These are phyloP conservation scores for Trichophyton benhamiae DNA, from an alignment of 2,329 filamentous ascomycete species.

Conservation along the genomic window DNA sequence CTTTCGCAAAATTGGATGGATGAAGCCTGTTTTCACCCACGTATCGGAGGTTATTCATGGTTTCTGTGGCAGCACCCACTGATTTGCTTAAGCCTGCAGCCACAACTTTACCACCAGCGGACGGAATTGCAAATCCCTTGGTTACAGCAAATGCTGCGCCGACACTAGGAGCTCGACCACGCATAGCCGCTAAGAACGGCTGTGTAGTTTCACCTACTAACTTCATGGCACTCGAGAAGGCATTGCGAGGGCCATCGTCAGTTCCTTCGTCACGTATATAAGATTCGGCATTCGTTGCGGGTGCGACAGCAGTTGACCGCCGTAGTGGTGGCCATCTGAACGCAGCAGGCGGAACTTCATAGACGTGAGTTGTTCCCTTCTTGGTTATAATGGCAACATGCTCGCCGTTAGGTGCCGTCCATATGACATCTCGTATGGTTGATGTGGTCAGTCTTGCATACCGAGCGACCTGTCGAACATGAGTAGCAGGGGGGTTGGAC, in stretches of 20 bases:
- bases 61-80: conserved; percentile 37
- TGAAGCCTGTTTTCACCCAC: conserved; percentile 39
- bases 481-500: conserved; percentile 14
- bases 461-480: conserved; percentile 70
- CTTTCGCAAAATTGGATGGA: conserved; percentile 29
- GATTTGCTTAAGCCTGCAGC: conserved; percentile 41
- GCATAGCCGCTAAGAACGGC: conserved; percentile 55
- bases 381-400: conserved; percentile 82
- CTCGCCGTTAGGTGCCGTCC: conserved; percentile 71
- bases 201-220: conserved; percentile 49
- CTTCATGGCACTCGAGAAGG: conserved; percentile 58
- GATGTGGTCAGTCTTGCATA: conserved; percentile 88
- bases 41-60: conserved; percentile 37
- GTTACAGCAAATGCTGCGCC: conserved; percentile 33
- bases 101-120: conserved; percentile 38
- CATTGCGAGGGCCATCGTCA: conserved; percentile 32
- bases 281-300: conserved; percentile 35
- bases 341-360: conserved; percentile 70
- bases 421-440: conserved; percentile 78
- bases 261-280: conserved; percentile 38
- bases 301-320: conserved; percentile 33
- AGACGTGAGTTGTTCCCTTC: conserved; percentile 85
- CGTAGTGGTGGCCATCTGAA: conserved; percentile 73
- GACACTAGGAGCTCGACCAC: conserved; percentile 39
- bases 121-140: conserved; percentile 33